Conservation (phyloP, 1,139 yeast genomes). For the Pichia sp. region DNA sequence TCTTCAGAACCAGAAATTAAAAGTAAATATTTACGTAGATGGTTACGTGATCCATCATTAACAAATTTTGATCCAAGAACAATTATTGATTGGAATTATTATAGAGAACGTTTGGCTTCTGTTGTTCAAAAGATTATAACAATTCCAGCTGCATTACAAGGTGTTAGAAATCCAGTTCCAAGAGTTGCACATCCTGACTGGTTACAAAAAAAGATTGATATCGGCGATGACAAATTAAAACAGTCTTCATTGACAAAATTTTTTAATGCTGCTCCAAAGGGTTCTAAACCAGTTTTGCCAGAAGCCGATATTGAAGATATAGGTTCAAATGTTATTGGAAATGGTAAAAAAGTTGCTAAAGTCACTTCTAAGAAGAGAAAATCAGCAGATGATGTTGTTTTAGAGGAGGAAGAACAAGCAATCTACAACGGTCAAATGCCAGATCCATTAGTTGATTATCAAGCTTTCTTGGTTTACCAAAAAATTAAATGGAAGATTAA, state of each 20-base stretch:
- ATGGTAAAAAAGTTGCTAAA: slow-evolving; percentile 28
- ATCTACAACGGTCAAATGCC: slow-evolving; percentile 55
- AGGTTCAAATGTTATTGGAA: slow-evolving; percentile 31
- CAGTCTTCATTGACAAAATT: slow-evolving; percentile 62
- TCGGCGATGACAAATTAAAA: slow-evolving; percentile 59
- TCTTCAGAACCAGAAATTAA: slow-evolving; percentile 67
- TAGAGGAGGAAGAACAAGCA: slow-evolving; percentile 39
- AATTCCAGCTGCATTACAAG: slow-evolving; percentile 95
- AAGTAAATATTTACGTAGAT: slow-evolving; percentile 63
- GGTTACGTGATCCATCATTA: slow-evolving; percentile 77
- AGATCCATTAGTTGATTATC: slow-evolving; percentile 66
- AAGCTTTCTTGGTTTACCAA: slow-evolving; percentile 68
- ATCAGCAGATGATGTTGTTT: slow-evolving; percentile 26
- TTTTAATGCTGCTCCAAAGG: slow-evolving; percentile 39
- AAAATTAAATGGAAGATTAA: slow-evolving; percentile 83
- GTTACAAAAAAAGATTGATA: slow-evolving; percentile 61
- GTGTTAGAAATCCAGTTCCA: slow-evolving; percentile 89
- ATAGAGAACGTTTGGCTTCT: slow-evolving; percentile 83
- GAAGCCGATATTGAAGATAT: slow-evolving; percentile 70
- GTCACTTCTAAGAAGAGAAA: slow-evolving; percentile 41
- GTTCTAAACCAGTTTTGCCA: slow-evolving; percentile 29
- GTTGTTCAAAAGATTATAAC: slow-evolving; percentile 93
- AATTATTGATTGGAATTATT: slow-evolving; percentile 91
- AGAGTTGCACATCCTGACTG: slow-evolving; percentile 93
- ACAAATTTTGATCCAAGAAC: slow-evolving; percentile 84